Evolutionary conservation across 805 yeast species (phyloP), one percentile per base, ranked within the genome.

Genomic region (Candida silvicultrix): DNA sequence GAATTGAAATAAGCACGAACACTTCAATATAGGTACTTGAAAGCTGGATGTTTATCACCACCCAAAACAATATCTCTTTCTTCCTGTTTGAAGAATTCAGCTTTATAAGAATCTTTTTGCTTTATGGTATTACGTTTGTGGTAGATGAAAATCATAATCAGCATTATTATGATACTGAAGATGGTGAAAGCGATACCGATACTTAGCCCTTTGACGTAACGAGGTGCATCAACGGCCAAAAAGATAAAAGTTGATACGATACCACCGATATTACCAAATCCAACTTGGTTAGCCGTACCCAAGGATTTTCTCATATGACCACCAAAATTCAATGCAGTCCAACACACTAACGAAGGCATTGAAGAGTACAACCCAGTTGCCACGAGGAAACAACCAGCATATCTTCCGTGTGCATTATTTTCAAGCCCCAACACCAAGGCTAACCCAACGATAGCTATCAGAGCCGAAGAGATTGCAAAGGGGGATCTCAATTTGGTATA

Each of bases 101-200:
- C 56, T 38, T 57, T 62, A 42, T 67, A 67, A 6, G 51, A 51
- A 22, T 56, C 59, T 4, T 59, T 50, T 48, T 66, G 60, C 56
- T 74, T 74, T 45, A 55, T 49, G 42, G 60, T 67, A 51, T 70
- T 72, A 44, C 64, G 54, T 39, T 54, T 54, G 39, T 58, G 52
- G 10, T 69, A 50, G 28, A 63, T 53, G n/a, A 51, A 49, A 45
- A 63, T 66, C 49, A 73, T 60, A 35, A 63, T 47, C 2, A 64
- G 42, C 50, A 66, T 54, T 41, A 67, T 40, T 9, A 66, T 49
- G 28, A 78, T 64, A 1, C 81, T 70, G 20, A 73, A 52, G 3
- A 64, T 62, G 32, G 73, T 58, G 51, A 71, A 70, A 0, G 76
- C 77, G 20, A 75, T 60, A 45, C 72, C 67, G 35, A 76, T 63